These are phyloP conservation scores for Penicillium brasilianum DNA, from an alignment of 2,329 filamentous ascomycete genomes.

Conservation along the genomic window DNA sequence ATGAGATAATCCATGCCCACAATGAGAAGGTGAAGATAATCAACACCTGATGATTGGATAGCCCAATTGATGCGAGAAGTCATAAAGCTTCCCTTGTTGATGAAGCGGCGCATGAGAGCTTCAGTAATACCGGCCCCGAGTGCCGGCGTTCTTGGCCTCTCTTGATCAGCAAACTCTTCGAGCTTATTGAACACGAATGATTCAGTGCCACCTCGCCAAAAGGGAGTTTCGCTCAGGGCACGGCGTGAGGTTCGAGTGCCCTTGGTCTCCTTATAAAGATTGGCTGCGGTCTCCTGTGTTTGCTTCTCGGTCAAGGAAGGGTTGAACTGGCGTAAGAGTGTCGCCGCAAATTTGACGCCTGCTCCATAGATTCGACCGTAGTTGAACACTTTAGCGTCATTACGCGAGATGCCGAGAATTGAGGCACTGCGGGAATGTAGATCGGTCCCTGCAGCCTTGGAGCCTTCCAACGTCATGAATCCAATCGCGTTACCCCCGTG, in stretches of 20 bases:
- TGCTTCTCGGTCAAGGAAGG: conserved; percentile 78
- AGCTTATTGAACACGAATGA: conserved; percentile 98
- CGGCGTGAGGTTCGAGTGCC: conserved; percentile 82
- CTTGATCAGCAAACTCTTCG: conserved; percentile 96
- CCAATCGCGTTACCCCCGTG: conserved; percentile 97
- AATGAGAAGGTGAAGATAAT: conserved; percentile 93
- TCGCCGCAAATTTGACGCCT: conserved; percentile 89
- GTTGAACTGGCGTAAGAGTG: conserved; percentile 91
- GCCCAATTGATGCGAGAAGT: conserved; percentile 99
- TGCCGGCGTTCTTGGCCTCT: conserved; percentile 85
- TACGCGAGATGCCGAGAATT: conserved; percentile 91
- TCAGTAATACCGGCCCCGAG: conserved; percentile 95
- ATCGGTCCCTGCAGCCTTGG: conserved; percentile 91
- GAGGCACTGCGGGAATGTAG: conserved; percentile 90
- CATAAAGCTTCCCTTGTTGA: conserved; percentile 89
- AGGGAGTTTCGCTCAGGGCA: conserved; percentile 71
- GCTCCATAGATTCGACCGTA: conserved; percentile 99
- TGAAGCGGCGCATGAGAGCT: conserved; percentile 84
- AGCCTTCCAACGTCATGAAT: conserved; percentile 98
- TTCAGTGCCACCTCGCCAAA: conserved; percentile 96
- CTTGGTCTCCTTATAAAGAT: conserved; percentile 87
- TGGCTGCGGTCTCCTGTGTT: conserved; percentile 75
- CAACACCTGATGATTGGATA: conserved; percentile 95
- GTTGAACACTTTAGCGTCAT: conserved; percentile 97
- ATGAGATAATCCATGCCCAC: conserved; percentile 93